Evolutionary conservation across 306 rosid species (phyloP).

Genomic region (Vigna trinervia): DNA sequence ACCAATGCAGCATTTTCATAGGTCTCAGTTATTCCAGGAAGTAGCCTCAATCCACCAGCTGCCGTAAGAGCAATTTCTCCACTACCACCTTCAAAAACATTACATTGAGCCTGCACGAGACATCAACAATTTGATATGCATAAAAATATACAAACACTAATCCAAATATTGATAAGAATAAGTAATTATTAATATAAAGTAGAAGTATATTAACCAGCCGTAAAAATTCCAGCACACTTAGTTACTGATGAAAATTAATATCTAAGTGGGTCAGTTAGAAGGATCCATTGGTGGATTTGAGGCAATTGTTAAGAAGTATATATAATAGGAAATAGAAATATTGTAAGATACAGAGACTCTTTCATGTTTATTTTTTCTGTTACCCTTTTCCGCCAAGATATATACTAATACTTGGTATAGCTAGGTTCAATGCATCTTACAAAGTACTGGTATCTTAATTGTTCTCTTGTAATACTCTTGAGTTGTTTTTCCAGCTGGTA

Average conservation of each 20-base stretch:
- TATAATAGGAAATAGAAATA: neutral
- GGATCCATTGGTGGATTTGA: neutral
- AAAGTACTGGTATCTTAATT: too few relatives aligned
- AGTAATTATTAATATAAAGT: slow-evolving; percentile 3
- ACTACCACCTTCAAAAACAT: slow-evolving; percentile 84
- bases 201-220: slow-evolving; percentile 20
- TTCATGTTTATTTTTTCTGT: too few relatives aligned
- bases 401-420: too few relatives aligned
- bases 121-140: slow-evolving; percentile 36
- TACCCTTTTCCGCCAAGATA: too few relatives aligned
- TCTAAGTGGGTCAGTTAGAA: too few relatives aligned
- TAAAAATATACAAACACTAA: slow-evolving; percentile 10
- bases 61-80: slow-evolving; percentile 88
- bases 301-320: neutral
- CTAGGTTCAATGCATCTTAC: too few relatives aligned
- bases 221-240: slow-evolving; percentile 10
- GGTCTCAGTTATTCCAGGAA: slow-evolving; percentile 70
- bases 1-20: slow-evolving; percentile 96
- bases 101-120: slow-evolving; percentile 79
- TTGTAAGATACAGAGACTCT: too few relatives aligned
- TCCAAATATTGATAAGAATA: slow-evolving; percentile 16
- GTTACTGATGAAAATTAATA: too few relatives aligned
- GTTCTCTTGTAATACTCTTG: too few relatives aligned
- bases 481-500: too few relatives aligned
- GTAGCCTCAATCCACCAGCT: slow-evolving; percentile 87